Conservation (phyloP, 208 protist species). For the Herpetomonas samuelpessoai region DNA sequence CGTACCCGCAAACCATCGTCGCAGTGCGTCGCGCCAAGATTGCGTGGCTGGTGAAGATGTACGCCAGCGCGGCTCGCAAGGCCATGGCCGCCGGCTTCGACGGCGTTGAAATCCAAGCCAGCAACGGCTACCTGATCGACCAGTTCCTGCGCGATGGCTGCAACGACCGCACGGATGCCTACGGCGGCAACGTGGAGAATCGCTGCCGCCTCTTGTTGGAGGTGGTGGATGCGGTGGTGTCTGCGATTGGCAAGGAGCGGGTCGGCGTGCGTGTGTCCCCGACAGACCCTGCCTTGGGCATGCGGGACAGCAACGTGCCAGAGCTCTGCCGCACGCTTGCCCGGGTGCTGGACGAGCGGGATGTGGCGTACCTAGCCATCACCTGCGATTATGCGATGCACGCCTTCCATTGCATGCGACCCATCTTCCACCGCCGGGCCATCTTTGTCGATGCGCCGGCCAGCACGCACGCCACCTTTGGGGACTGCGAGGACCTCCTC, state of each 20-base stretch:
- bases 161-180: constrained; percentile 69
- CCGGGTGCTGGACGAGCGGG: constrained; percentile 11
- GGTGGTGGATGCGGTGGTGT: constrained; percentile 43
- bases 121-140: constrained; percentile 79
- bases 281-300: constrained; percentile 14
- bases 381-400: constrained; percentile 3
- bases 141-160: constrained; percentile 57
- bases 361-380: constrained; percentile 23
- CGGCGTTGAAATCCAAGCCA: constrained; percentile 80
- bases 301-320: constrained; percentile 19
- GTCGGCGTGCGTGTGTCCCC: constrained; percentile 48
- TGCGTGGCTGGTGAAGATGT: constrained; percentile 33
- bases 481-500: constrained; percentile 4
- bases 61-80: constrained; percentile 45
- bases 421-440: constrained; percentile 24
- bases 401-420: constrained; percentile 12
- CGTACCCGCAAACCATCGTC: constrained; percentile 9
- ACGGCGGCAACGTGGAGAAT: constrained; percentile 73
- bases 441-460: constrained; percentile 8
- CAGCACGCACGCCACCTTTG: neutral
- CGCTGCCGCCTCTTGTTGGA: constrained; percentile 44
- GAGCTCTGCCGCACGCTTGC: constrained; percentile 13
- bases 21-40: constrained; percentile 35
- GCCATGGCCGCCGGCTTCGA: constrained; percentile 77
- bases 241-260: constrained; percentile 21